Evolutionary conservation across 441 rosid genomes (phyloP).

Genomic region (Populus hybrid): DNA sequence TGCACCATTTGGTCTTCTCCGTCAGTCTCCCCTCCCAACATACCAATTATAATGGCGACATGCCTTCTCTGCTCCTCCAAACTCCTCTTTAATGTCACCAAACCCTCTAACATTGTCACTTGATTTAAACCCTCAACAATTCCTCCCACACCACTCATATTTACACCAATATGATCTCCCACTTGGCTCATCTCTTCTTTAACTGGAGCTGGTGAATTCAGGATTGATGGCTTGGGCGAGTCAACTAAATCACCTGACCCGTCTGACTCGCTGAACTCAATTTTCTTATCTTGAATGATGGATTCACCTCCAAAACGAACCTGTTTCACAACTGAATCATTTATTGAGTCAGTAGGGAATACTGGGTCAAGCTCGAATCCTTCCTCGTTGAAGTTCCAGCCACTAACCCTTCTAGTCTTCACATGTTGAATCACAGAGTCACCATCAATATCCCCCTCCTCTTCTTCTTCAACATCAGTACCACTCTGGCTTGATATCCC

Average conservation of each 20-base stretch:
- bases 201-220: background rate
- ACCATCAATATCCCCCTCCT: too few relatives aligned
- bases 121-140: constrained; percentile 25
- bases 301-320: too few relatives aligned
- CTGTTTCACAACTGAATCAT: too few relatives aligned
- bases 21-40: constrained; percentile 43
- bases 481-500: too few relatives aligned
- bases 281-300: background rate
- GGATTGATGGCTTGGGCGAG: background rate
- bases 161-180: too few relatives aligned
- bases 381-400: too few relatives aligned
- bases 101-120: constrained; percentile 32
- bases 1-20: constrained; percentile 42
- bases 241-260: background rate
- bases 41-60: too few relatives aligned
- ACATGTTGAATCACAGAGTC: too few relatives aligned
- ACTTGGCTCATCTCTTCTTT: background rate
- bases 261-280: background rate
- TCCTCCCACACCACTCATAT: constrained; percentile 27
- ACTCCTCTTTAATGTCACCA: background rate
- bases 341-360: too few relatives aligned
- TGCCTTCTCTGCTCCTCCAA: background rate
- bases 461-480: too few relatives aligned
- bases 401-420: too few relatives aligned
- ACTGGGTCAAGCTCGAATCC: too few relatives aligned